Percentiles rank a stretch among this genome's conserved stretches.
phyloP scores from a whole-genome alignment of 192 early-diverging fungal species.

The Mortierella hygrophila region DNA sequence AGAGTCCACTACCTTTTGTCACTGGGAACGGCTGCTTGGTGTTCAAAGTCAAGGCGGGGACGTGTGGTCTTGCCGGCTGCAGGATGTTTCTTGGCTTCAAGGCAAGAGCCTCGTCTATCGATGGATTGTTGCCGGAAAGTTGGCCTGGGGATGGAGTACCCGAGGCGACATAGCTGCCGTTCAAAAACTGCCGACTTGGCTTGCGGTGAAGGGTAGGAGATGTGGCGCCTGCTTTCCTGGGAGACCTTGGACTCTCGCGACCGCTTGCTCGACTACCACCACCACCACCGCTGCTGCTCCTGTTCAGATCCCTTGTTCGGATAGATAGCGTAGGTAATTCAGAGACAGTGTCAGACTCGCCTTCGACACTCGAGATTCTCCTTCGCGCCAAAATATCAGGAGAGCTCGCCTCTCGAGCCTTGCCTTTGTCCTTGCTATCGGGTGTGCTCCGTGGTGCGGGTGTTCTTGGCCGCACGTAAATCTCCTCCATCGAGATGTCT shows the following conservation, averaged over 20 bases:
- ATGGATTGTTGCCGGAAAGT: not conserved
- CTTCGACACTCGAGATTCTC: slow-evolving; percentile 36
- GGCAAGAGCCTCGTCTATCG: slow-evolving; percentile 37
- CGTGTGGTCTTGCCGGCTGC: slow-evolving; percentile 11
- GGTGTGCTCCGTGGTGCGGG: not conserved
- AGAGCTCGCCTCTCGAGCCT: not conserved
- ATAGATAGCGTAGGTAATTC: slow-evolving; percentile 30
- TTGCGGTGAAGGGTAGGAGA: slow-evolving; percentile 12
- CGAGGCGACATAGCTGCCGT: not conserved
- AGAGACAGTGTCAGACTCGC: slow-evolving; percentile 40
- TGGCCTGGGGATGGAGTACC: not conserved
- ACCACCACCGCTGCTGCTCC: slow-evolving; percentile 15
- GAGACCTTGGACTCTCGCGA: slow-evolving; percentile 16
- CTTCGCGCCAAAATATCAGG: slow-evolving; percentile 1
- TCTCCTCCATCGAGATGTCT: slow-evolving; percentile 52
- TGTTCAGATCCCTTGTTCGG: slow-evolving; percentile 33
- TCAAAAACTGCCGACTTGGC: slow-evolving; percentile 13
- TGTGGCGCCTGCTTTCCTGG: slow-evolving; percentile 3
- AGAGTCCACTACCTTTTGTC: slow-evolving; percentile 16
- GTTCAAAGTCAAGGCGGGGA: slow-evolving; percentile 21
- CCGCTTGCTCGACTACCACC: not conserved
- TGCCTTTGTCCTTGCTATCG: not conserved
- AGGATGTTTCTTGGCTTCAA: slow-evolving; percentile 32
- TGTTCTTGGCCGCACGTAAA: slow-evolving; percentile 17
- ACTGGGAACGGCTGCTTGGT: slow-evolving; percentile 16